Conservation (phyloP, 148 eudicot species). For the Chenopodium quinoa region DNA sequence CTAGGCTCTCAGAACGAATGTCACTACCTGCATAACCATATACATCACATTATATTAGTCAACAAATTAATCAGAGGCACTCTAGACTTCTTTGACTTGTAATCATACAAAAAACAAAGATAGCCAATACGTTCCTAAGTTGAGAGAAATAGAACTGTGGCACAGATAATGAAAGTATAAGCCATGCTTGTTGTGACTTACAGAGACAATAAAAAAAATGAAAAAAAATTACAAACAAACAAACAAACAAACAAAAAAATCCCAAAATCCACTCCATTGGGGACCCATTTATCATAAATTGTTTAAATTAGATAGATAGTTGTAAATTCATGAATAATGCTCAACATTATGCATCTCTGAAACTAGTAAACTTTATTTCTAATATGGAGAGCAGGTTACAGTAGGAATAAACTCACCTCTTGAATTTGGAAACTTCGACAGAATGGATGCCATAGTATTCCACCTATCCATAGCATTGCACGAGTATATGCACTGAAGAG, state of each 20-base stretch:
- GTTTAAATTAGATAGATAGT: neutral
- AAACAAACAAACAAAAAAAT: neutral
- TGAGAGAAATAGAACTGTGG: neutral
- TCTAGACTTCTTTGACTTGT: neutral
- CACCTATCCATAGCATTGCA: slow-evolving; percentile 71
- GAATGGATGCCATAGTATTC: slow-evolving; percentile 82
- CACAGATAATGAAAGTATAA: neutral
- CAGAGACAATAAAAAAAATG: neutral
- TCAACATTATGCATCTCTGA: neutral
- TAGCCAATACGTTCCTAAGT: neutral
- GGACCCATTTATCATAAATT: neutral
- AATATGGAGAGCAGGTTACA: slow-evolving; percentile 1
- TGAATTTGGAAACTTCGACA: slow-evolving; percentile 62
- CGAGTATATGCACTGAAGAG: slow-evolving; percentile 76
- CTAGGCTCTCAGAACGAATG: slow-evolving; percentile 42
- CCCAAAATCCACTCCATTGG: neutral
- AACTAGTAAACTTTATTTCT: slow-evolving; percentile 12
- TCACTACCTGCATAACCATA: slow-evolving; percentile 49
- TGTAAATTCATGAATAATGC: neutral
- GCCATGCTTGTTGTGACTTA: neutral
- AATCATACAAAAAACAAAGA: neutral
- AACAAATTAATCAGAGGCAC: slow-evolving; percentile 14
- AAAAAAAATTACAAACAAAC: neutral
- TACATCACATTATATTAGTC: slow-evolving; percentile 14
- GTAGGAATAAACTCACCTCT: slow-evolving; percentile 49